A percentile compares a stretch with the other conserved stretches of the same genome.
These are phyloP conservation scores for Dunaliella salina DNA, from an alignment of 163 green algal genomes.

Conservation along the genomic window DNA sequence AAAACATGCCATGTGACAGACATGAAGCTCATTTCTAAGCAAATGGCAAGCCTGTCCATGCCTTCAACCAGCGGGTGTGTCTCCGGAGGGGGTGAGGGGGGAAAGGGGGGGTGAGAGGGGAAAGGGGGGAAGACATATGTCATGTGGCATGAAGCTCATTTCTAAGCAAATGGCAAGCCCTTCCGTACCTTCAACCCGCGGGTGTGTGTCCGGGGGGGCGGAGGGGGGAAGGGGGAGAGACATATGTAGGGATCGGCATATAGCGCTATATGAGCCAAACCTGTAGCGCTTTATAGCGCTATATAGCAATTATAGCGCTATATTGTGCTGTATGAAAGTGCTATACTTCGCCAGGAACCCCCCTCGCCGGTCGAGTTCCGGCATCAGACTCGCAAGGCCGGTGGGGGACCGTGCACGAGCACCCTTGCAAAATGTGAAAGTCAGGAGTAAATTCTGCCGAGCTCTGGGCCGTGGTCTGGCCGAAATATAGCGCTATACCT, in stretches of 20 bases:
- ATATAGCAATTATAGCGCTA: neutral
- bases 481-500: too few species aligned
- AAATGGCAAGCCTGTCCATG: conserved; percentile 1
- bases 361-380: neutral
- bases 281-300: neutral
- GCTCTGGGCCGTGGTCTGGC: too few species aligned
- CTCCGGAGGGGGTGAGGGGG: too few species aligned
- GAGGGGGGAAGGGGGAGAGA: too few species aligned
- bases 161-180: too few species aligned
- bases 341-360: neutral
- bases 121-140: too few species aligned
- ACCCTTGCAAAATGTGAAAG: neutral
- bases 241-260: neutral
- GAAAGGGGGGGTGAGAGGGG: too few species aligned
- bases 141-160: too few species aligned
- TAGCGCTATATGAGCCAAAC: neutral
- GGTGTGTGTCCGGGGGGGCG: too few species aligned
- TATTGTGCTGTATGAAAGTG: neutral
- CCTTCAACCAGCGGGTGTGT: neutral
- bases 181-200: neutral
- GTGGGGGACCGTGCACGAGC: neutral
- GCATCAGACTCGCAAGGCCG: neutral
- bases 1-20: too few species aligned
- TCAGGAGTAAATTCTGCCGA: neutral
- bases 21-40: too few species aligned